Conservation (phyloP, 148 eudicot genomes). For the Linanthus parryae region DNA sequence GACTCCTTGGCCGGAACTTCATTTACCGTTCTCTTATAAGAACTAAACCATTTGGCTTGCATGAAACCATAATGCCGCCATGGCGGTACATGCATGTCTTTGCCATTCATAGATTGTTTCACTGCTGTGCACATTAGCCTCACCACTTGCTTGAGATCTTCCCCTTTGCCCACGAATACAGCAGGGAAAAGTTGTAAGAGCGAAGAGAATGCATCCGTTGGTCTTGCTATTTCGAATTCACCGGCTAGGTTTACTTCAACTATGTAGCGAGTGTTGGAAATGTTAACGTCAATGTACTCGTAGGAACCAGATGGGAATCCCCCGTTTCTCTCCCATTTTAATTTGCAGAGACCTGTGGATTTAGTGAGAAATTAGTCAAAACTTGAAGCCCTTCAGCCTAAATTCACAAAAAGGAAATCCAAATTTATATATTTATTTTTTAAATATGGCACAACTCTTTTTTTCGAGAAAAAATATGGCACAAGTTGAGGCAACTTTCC, state of each 20-base stretch:
- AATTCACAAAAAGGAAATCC: too few species aligned
- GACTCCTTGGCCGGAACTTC: background rate
- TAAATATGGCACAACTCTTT: too few species aligned
- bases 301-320: slow-evolving; percentile 41
- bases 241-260: slow-evolving; percentile 37
- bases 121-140: slow-evolving; percentile 55
- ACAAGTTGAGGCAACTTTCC: too few species aligned
- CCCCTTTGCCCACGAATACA: slow-evolving; percentile 37
- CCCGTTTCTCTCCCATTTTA: slow-evolving; percentile 63
- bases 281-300: slow-evolving; percentile 64
- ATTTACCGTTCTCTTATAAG: slow-evolving; percentile 49
- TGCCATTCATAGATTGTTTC: slow-evolving; percentile 46
- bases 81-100: slow-evolving; percentile 52
- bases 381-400: too few species aligned
- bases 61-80: slow-evolving; percentile 64
- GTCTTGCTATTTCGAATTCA: slow-evolving; percentile 58
- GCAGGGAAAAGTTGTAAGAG: slow-evolving; percentile 39
- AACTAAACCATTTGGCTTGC: slow-evolving; percentile 60
- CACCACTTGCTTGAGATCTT: slow-evolving; percentile 44
- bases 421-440: too few species aligned
- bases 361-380: too few species aligned
- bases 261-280: slow-evolving; percentile 41
- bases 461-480: too few species aligned
- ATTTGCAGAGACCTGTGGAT: slow-evolving; percentile 89
- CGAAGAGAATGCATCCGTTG: slow-evolving; percentile 35